Percentiles rank a stretch among this genome's conserved stretches.
Evolutionary conservation across 257 asterid genomes (phyloP).

Genomic region (Thymus mandschuricus): DNA sequence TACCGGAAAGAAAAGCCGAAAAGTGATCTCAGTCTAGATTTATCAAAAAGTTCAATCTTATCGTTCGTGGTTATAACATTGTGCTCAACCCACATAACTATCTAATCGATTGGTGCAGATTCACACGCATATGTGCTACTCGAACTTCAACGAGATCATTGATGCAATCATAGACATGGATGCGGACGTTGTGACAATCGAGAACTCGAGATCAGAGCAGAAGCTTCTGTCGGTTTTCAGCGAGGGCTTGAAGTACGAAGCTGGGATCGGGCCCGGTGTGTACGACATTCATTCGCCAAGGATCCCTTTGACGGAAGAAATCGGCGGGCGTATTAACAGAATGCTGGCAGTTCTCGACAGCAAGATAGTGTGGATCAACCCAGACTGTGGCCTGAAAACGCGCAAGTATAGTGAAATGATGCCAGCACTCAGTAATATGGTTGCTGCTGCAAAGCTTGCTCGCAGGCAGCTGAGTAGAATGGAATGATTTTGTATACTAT

Average conservation of each 20-base stretch:
- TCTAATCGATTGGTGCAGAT: slow-evolving; percentile 42
- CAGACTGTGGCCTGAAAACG: slow-evolving; percentile 87
- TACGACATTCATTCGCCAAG: slow-evolving; percentile 91
- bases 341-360: slow-evolving; percentile 78
- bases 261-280: slow-evolving; percentile 89
- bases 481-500: background rate
- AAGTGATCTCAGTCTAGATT: too few species aligned
- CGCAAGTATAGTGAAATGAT: slow-evolving; percentile 70
- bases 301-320: slow-evolving; percentile 74
- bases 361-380: slow-evolving; percentile 76
- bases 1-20: background rate
- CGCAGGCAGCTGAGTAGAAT: slow-evolving; percentile 50
- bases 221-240: slow-evolving; percentile 82
- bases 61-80: background rate
- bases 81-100: background rate
- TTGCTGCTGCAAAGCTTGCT: slow-evolving; percentile 69
- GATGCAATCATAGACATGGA: slow-evolving; percentile 82
- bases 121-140: slow-evolving; percentile 97
- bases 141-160: slow-evolving; percentile 80
- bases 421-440: slow-evolving; percentile 73
- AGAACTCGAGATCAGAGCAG: slow-evolving; percentile 90
- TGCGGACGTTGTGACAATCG: slow-evolving; percentile 85
- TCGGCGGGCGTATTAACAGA: slow-evolving; percentile 62
- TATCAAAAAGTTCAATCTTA: too few species aligned
- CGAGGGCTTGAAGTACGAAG: slow-evolving; percentile 76